Base-by-base conservation (phyloP, 164 flowering plant species). In the Liquidambar formosana region DNA sequence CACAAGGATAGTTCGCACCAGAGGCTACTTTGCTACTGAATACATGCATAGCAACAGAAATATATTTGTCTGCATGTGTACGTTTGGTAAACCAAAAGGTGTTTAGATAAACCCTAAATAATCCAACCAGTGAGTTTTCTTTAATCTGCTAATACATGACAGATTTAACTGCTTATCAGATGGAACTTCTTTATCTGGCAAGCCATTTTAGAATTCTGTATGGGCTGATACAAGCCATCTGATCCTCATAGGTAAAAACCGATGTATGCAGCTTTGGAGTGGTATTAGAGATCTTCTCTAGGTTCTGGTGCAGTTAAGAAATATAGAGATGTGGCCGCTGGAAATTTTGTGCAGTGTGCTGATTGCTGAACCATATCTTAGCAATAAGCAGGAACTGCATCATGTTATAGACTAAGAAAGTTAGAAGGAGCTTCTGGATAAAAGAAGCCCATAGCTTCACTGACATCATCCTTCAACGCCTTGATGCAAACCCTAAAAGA, bases 1-100 rank as follows among this genome's bases (percentile, higher is more conserved):
- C 13, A 68, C 78, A 8, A 62, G 74, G 57, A 25, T 78, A 10
- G 66, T 78, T 6, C 78, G 81, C 23, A 78, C 78, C 23, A 67
- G 33, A 56, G 81, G 81, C 43, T 78, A 78, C 63, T 44, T 66
- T 38, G 81, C 78, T 5, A 78, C 76, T 25, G 81, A 78, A 60
- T 78, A 78, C n/a, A n/a, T n/a, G n/a, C 63, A 22, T 58, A 4
- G 45, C 63, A 45, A 71, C 75, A 66, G 77, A 77, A 71, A 64
- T 9, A n/a, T n/a, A n/a, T n/a, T n/a, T n/a, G n/a, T n/a, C n/a
- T n/a, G n/a, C n/a, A n/a, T n/a, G n/a, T n/a, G n/a, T n/a, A n/a
- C n/a, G n/a, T n/a, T n/a, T n/a, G n/a, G n/a, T n/a, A n/a, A n/a
- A n/a, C n/a, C n/a, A n/a, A n/a, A n/a, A n/a, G n/a, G n/a, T n/a